Base-by-base conservation (phyloP, 495 filamentous ascomycete genomes). In the Penicillium paradoxum region DNA sequence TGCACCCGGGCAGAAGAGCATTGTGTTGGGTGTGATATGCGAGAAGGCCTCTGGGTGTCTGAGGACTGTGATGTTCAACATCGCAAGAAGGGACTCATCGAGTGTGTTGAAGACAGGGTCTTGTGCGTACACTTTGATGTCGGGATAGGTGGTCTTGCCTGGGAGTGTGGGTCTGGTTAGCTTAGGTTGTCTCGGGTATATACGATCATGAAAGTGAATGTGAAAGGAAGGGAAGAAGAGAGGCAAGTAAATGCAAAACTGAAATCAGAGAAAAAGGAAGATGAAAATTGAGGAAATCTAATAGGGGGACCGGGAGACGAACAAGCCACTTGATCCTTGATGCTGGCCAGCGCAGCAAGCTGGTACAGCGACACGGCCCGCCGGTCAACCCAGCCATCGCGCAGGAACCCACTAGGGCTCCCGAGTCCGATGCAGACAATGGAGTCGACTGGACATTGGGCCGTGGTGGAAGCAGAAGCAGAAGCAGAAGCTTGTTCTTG, bases 91-190 rank as follows among this genome's bases (percentile, higher is more conserved):
- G 0, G 65, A 57, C 21, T 70, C 74, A 59, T 91, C 88, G 6
- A 77, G 64, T 7, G 64, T 38, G 46, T 82, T 89, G 69, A 89
- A 90, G 56, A 79, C 59, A 6, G 88, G 88, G 43, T 91, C 88
- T 70, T 91, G 88, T 19, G 85, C 79, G 54, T 81, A 67, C 43
- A 80, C 69, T 24, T 67, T 65, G 25, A 64, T 3, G 21, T 24
- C 29, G 37, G 29, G 3, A 19, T 11, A 8, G 27, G 15, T 17
- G 13, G 30, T 32, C 9, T 15, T 39, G 6, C 8, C 24, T 34
- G 6, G 42, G 40, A 3, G 2, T 11, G 44, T 10, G 21, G 15
- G 8, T 46, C 0, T 27, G 21, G 22, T 27, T n/a, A 38, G 17
- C 30, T 3, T 9, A 9, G 21, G 6, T 17, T n/a, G 15, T n/a